These are phyloP conservation scores for Yamadazyma sp. DNA, from an alignment of 805 yeast species.

Conservation along the genomic window DNA sequence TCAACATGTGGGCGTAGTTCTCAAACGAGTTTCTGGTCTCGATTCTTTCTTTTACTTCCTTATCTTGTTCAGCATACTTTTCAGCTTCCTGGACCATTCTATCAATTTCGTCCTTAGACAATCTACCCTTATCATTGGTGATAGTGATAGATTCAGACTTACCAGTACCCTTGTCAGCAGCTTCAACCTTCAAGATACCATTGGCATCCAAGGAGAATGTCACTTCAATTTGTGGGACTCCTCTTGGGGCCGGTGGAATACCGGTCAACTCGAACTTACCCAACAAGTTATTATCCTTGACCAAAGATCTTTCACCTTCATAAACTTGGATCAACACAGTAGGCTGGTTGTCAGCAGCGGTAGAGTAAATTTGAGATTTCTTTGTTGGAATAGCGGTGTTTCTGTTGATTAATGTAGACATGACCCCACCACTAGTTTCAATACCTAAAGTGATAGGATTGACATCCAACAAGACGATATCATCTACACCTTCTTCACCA, in stretches of 20 bases:
- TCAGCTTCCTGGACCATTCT: conserved; percentile 99
- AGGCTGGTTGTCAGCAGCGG: conserved; percentile 98
- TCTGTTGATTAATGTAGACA: conserved; percentile 98
- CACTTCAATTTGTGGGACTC: conserved; percentile 99
- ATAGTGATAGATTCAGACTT: conserved; percentile 97
- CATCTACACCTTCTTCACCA: conserved; percentile 95
- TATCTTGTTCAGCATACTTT: conserved; percentile 60
- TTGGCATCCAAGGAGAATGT: conserved; percentile 99
- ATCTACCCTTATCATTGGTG: conserved; percentile 98
- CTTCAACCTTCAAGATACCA: conserved; percentile 99
- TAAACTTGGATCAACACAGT: conserved; percentile 98
- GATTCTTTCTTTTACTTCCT: conserved; percentile 44
- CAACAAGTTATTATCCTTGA: conserved; percentile 93
- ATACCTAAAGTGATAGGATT: conserved; percentile 99
- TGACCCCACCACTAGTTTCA: conserved; percentile 99
- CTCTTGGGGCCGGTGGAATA: conserved; percentile 98
- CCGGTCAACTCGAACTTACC: conserved; percentile 99
- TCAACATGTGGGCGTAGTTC: conserved; percentile 44
- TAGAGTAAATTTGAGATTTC: conserved; percentile 98
- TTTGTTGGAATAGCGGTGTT: conserved; percentile 99
- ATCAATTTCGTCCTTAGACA: conserved; percentile 93
- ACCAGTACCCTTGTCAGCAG: conserved; percentile 98
- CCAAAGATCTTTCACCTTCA: conserved; percentile 99
- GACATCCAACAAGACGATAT: conserved; percentile 92
- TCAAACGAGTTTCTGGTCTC: conserved; percentile 46